A percentile compares a stretch with the other conserved stretches of the same genome.
phyloP scores from a whole-genome alignment of 148 eudicot genomes.

The Persicaria tinctoria region DNA sequence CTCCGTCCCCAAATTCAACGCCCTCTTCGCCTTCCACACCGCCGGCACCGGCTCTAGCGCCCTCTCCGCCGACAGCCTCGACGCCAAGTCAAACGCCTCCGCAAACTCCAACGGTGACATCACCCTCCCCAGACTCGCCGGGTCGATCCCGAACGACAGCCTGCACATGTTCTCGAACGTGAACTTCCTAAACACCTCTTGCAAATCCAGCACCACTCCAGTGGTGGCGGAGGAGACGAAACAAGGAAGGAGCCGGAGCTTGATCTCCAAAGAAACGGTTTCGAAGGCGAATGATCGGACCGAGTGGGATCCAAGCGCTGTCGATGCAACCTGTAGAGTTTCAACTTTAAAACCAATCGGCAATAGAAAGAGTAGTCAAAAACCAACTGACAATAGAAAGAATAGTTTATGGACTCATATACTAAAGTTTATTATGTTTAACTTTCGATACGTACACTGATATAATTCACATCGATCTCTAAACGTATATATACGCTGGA shows the following conservation, averaged over 20 bases:
- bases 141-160: constrained; percentile 49
- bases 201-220: constrained; percentile 23
- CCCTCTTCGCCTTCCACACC: constrained; percentile 37
- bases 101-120: constrained; percentile 30
- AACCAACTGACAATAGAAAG: no score
- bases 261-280: constrained; percentile 25
- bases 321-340: background rate
- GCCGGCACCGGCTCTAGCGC: constrained; percentile 24
- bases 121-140: constrained; percentile 1
- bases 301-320: constrained; percentile 36
- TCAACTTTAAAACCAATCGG: no score
- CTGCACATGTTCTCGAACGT: constrained; percentile 39
- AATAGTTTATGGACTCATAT: no score
- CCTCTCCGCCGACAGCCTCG: constrained; percentile 38
- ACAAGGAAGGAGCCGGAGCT: constrained; percentile 22
- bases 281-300: constrained; percentile 37
- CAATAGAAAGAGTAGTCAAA: no score
- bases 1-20: constrained; percentile 41
- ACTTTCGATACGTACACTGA: no score
- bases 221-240: background rate
- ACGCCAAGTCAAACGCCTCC: constrained; percentile 43
- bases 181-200: constrained; percentile 37
- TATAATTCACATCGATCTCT: no score
- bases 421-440: no score
- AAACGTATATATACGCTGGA: no score